A percentile compares a stretch with the other conserved stretches of the same genome.
phyloP scores from a whole-genome alignment of 495 filamentous ascomycete species.

The Baudoinia panamericana region DNA sequence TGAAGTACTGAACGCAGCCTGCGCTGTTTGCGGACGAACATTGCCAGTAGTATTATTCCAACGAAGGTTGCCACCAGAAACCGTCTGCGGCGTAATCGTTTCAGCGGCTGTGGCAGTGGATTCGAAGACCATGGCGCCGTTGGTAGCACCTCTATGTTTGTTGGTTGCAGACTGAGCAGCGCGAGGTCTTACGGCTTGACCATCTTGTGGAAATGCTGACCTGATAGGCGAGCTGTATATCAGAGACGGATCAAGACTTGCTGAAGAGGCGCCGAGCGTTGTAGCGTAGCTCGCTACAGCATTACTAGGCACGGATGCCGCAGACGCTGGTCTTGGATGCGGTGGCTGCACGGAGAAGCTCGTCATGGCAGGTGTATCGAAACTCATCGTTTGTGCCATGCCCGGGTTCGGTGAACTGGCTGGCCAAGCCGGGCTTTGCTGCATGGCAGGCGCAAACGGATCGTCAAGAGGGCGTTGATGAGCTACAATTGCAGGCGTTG shows the following conservation, averaged over 20 bases:
- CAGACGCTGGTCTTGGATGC: conserved; percentile 3
- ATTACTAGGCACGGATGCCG: neutral
- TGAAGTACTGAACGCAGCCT: conserved; percentile 7
- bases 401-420: neutral
- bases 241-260: conserved; percentile 16
- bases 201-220: no score
- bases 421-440: conserved; percentile 14
- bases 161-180: no score
- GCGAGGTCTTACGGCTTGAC: no score
- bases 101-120: no score
- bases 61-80: conserved; percentile 19
- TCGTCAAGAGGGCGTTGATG: conserved; percentile 19
- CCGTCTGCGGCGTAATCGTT: no score
- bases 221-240: conserved; percentile 17
- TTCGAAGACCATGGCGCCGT: no score
- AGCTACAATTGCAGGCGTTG: conserved; percentile 1
- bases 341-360: conserved; percentile 17
- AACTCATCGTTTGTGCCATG: conserved; percentile 11
- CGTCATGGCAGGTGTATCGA: conserved; percentile 16
- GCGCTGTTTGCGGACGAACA: conserved; percentile 15
- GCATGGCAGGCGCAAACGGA: conserved; percentile 25
- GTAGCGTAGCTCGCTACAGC: neutral
- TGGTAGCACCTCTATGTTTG: no score
- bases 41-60: conserved; percentile 29
- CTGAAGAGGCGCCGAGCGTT: neutral